Base-by-base conservation (phyloP, 768 basidiomycete species). In the Pilatotrama ljubarskyi region DNA sequence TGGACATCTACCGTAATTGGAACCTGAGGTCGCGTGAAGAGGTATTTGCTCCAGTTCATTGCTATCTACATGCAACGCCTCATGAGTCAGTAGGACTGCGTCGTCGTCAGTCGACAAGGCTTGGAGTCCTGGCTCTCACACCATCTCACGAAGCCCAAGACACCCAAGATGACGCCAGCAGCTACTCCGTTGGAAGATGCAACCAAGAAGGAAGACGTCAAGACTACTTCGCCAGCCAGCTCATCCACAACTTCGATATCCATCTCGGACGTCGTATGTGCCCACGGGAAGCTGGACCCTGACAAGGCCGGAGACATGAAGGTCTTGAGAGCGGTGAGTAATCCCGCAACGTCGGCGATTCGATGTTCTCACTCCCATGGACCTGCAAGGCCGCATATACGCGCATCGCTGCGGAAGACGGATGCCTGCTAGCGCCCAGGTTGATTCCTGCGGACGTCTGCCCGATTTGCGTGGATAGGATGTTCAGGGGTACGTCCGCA, bases 1-100 rank as follows among this genome's bases (percentile, higher is more conserved):
- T 77, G 72, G 75, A 78, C 38, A 82, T 93, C 8, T 92, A 86
- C 72, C 77, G 64, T 3, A 75, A 72, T 36, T 94, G 92, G 92
- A 76, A 79, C 59, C 65, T 85, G 3, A 66, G 71, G 26, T 77
- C 78, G 17, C 65, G 71, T 20, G 70, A 78, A 13, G 78, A 83
- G 73, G 91, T 89, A 61, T 58, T 74, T 58, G 8, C 6, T 51
- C 17, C 14, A 32, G 2, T 38, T 17, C 51, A 13, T 35, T 37
- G 2, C 29, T 51, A 29, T 29, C 10, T 32, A 22, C 47, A 15
- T 22, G 32, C 50, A 26, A 25, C 29, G 43, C 46, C 42, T 64
- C 53, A n/a, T 36, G 11, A 25, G 35, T 76, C 26, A 55, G 36
- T 55, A 84, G 86, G 80, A 84, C 18, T 80, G 77, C 14, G 74